Percentiles rank a stretch among this genome's conserved stretches.
Conservation (phyloP, 2,329 filamentous ascomycete species). For the Aspergillus pseudotamarii region DNA sequence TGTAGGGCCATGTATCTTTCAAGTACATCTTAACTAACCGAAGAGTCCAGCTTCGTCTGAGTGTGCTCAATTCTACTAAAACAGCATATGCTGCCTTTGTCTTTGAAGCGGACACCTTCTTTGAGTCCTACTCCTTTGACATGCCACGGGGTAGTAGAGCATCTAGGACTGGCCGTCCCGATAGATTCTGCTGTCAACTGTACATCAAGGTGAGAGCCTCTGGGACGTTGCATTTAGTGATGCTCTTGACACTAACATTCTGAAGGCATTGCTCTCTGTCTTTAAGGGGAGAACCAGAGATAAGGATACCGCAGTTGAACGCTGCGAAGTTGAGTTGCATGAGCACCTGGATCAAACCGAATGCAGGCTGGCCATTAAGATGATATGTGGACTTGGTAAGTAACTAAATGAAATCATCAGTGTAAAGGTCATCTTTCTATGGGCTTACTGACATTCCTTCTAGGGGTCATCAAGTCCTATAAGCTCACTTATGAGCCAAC, state of each 20-base stretch:
- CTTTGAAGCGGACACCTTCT: constrained; percentile 58
- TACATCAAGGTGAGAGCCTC: constrained; percentile 55
- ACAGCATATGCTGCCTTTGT: constrained; percentile 65
- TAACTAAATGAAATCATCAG: not conserved
- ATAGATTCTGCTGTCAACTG: constrained; percentile 62
- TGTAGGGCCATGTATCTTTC: not conserved
- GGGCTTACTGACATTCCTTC: constrained; percentile 9
- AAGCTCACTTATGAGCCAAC: constrained; percentile 65
- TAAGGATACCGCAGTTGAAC: constrained; percentile 62
- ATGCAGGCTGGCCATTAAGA: constrained; percentile 63
- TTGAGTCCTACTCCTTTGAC: constrained; percentile 60
- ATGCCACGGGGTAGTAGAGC: constrained; percentile 25
- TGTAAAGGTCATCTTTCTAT: not conserved
- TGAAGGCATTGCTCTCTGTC: constrained; percentile 60
- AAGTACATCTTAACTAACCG: constrained; percentile 12
- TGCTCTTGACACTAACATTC: not conserved
- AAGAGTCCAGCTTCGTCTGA: constrained; percentile 58
- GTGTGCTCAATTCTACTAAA: constrained; percentile 64
- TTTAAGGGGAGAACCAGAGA: constrained; percentile 62
- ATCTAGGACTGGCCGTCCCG: constrained; percentile 37
- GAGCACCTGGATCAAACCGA: constrained; percentile 59
- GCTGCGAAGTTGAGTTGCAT: constrained; percentile 63
- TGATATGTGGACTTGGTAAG: constrained; percentile 63
- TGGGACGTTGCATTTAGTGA: not conserved
- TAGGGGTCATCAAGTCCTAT: constrained; percentile 66